A percentile compares a stretch with the other conserved stretches of the same genome.
Evolutionary conservation across 495 filamentous ascomycete genomes (phyloP).

Genomic region (Staphylotrichum tortipilum): DNA sequence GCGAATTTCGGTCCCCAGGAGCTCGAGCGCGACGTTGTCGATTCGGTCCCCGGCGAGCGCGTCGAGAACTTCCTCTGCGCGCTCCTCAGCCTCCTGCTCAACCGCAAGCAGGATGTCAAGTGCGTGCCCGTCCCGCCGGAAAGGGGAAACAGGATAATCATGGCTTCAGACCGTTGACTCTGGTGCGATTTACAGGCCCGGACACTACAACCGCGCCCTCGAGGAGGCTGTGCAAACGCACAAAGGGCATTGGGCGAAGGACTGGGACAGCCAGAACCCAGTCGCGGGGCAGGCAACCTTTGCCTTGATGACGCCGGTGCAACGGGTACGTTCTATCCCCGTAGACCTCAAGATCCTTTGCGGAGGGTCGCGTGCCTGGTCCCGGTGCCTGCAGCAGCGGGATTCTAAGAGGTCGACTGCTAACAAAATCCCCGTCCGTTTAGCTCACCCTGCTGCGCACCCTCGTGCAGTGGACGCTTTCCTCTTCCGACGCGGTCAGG

Average conservation of each 20-base stretch:
- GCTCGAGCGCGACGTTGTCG: slow-evolving; percentile 76
- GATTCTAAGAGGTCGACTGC: neutral
- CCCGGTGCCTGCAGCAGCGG: neutral
- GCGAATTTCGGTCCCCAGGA: slow-evolving; percentile 90
- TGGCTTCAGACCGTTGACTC: slow-evolving; percentile 5
- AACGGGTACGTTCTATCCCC: slow-evolving; percentile 56
- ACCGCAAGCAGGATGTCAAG: slow-evolving; percentile 98
- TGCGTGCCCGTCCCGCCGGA: slow-evolving; percentile 46
- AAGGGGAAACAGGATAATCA: neutral
- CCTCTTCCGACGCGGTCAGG: slow-evolving; percentile 76
- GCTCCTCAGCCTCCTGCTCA: slow-evolving; percentile 76
- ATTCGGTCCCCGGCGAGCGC: slow-evolving; percentile 67
- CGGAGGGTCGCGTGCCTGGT: neutral
- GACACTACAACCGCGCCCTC: slow-evolving; percentile 83
- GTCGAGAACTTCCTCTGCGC: slow-evolving; percentile 86
- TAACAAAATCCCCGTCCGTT: neutral
- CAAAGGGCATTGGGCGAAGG: slow-evolving; percentile 77
- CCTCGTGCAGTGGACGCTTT: slow-evolving; percentile 81
- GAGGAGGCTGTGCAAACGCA: slow-evolving; percentile 88
- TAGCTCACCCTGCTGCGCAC: slow-evolving; percentile 75
- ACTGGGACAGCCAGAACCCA: slow-evolving; percentile 82
- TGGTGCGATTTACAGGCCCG: slow-evolving; percentile 43
- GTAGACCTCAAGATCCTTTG: neutral
- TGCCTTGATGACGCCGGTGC: slow-evolving; percentile 62
- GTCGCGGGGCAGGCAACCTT: slow-evolving; percentile 71